Percentiles rank a stretch among this genome's conserved stretches.
These are phyloP conservation scores for Xylaria intraflava DNA, from an alignment of 495 filamentous ascomycete genomes.

Conservation along the genomic window DNA sequence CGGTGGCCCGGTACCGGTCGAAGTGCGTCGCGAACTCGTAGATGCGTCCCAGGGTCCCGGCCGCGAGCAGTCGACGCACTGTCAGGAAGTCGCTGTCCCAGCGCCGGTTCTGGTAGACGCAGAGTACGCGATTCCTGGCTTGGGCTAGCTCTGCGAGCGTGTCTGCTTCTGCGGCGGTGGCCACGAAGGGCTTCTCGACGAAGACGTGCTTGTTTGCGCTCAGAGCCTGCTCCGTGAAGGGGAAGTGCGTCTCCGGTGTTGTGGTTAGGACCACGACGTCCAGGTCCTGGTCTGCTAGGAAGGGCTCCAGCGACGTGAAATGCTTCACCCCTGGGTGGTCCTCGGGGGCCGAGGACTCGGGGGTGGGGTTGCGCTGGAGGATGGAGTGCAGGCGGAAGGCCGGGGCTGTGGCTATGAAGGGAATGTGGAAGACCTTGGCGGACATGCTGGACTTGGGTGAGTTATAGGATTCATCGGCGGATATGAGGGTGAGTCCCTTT, in stretches of 20 bases:
- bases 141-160: slow-evolving; percentile 60
- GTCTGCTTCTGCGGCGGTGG: slow-evolving; percentile 62
- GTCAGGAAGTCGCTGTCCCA: slow-evolving; percentile 84
- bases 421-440: slow-evolving; percentile 86
- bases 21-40: slow-evolving; percentile 82
- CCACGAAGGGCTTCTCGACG: slow-evolving; percentile 85
- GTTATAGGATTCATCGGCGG: slow-evolving; percentile 8
- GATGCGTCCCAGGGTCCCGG: slow-evolving; percentile 55
- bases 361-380: slow-evolving; percentile 55
- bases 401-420: slow-evolving; percentile 62
- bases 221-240: slow-evolving; percentile 58
- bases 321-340: slow-evolving; percentile 63
- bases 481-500: not conserved
- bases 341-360: slow-evolving; percentile 48
- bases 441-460: slow-evolving; percentile 51
- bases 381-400: slow-evolving; percentile 67
- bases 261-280: slow-evolving; percentile 73
- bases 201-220: slow-evolving; percentile 75
- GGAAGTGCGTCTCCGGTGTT: slow-evolving; percentile 68
- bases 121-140: slow-evolving; percentile 54
- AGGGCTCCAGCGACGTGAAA: slow-evolving; percentile 53
- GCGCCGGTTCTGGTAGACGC: slow-evolving; percentile 84
- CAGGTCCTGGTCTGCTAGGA: slow-evolving; percentile 59
- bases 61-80: slow-evolving; percentile 54
- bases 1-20: slow-evolving; percentile 64